These are phyloP conservation scores for Mycena polygramma DNA, from an alignment of 768 basidiomycete species.

Conservation along the genomic window DNA sequence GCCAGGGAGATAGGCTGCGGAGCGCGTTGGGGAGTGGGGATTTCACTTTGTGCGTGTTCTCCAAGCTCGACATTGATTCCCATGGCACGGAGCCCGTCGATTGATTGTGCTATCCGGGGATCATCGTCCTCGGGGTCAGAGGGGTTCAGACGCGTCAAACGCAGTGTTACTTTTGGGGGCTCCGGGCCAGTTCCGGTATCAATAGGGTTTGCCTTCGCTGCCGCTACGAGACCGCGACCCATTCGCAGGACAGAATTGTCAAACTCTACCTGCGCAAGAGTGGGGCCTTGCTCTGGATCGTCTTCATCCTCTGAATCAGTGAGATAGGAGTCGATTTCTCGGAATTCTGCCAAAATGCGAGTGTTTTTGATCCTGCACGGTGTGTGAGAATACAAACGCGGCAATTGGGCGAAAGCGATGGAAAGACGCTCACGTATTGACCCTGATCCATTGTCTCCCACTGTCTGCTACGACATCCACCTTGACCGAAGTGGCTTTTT, in stretches of 20 bases:
- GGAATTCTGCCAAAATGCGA: constrained; percentile 83
- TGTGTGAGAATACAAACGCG: not conserved
- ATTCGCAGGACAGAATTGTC: constrained; percentile 83
- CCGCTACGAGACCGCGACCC: constrained; percentile 75
- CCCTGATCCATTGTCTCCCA: constrained; percentile 83
- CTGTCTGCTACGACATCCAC: constrained; percentile 86
- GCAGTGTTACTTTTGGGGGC: constrained; percentile 66
- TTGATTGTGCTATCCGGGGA: constrained; percentile 71
- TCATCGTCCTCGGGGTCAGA: constrained; percentile 52
- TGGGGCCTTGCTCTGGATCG: constrained; percentile 48
- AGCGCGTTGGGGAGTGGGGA: constrained; percentile 37
- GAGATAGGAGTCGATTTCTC: constrained; percentile 86
- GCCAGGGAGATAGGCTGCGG: constrained; percentile 32
- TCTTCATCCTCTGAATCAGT: constrained; percentile 69
- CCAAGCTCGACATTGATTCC: constrained; percentile 79
- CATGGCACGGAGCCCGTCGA: constrained; percentile 68
- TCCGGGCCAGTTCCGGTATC: constrained; percentile 48
- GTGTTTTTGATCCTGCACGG: constrained; percentile 77
- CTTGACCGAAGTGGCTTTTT: constrained; percentile 64
- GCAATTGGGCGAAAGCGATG: not conserved
- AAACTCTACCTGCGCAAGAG: constrained; percentile 64
- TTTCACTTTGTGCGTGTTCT: constrained; percentile 54
- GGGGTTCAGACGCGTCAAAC: constrained; percentile 79
- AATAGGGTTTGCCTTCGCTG: constrained; percentile 71
- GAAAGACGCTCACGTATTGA: constrained; percentile 80